These are phyloP conservation scores for Barnettozyma californica DNA, from an alignment of 805 yeast species.

Conservation along the genomic window DNA sequence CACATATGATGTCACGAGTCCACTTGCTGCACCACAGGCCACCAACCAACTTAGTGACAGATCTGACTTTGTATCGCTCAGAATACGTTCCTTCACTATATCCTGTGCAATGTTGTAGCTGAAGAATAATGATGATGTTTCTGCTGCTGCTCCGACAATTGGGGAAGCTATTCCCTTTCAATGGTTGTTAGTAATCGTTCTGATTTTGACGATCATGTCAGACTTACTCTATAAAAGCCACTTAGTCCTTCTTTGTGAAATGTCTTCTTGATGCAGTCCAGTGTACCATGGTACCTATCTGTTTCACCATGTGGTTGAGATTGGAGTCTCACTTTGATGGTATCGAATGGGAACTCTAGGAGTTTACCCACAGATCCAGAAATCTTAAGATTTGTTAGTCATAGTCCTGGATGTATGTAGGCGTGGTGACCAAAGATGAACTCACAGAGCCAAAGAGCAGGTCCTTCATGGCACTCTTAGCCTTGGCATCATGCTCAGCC, in stretches of 20 bases:
- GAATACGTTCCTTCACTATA: constrained; percentile 25
- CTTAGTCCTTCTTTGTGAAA: constrained; percentile 61
- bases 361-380: constrained; percentile 83
- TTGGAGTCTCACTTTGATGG: constrained; percentile 82
- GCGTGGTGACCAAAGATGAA: no score
- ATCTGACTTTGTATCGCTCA: constrained; percentile 12
- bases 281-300: constrained; percentile 49
- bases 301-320: constrained; percentile 56
- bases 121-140: constrained; percentile 74
- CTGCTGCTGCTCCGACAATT: constrained; percentile 83
- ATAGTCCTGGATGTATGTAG: constrained; percentile 17
- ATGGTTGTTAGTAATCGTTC: background rate
- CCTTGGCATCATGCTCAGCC: background rate
- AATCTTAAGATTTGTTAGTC: constrained; percentile 13
- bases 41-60: constrained; percentile 42
- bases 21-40: constrained; percentile 75
- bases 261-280: constrained; percentile 61
- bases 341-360: constrained; percentile 90
- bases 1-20: constrained; percentile 74
- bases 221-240: constrained; percentile 64
- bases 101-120: constrained; percentile 48
- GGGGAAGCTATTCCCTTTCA: constrained; percentile 68
- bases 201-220: background rate
- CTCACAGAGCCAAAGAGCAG: constrained; percentile 8
- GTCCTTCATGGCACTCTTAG: constrained; percentile 4